Evolutionary conservation across 2,329 filamentous ascomycete genomes (phyloP).

Genomic region (Paecilomyces niveus): DNA sequence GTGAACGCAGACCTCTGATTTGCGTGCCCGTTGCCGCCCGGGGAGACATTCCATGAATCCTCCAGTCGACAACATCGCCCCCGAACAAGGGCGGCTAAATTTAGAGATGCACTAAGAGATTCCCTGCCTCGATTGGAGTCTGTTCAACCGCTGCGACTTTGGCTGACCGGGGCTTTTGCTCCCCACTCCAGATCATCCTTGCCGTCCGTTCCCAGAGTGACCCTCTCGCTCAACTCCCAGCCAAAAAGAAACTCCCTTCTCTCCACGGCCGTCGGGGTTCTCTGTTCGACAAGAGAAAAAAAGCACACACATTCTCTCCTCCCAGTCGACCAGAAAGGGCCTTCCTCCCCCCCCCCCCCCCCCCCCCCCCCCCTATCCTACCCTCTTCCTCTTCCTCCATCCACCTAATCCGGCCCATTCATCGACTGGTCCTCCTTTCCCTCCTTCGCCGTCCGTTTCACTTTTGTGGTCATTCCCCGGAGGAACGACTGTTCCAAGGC

Average conservation of each 20-base stretch:
- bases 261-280: background rate
- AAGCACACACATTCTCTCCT: background rate
- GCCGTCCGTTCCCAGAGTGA: conserved; percentile 7
- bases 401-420: conserved; percentile 4
- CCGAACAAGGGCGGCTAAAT: conserved; percentile 28
- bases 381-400: conserved; percentile 6
- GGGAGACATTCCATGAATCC: conserved; percentile 13
- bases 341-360: background rate
- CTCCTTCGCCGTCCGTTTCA: conserved; percentile 1
- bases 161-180: conserved; percentile 2
- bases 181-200: conserved; percentile 1
- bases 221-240: conserved; percentile 1
- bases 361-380: background rate
- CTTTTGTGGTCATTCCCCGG: conserved; percentile 28
- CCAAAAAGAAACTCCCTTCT: background rate
- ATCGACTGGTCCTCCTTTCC: conserved; percentile 5
- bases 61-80: conserved; percentile 2
- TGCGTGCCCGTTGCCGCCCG: conserved; percentile 26
- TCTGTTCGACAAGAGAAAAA: background rate
- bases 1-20: conserved; percentile 7
- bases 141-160: background rate
- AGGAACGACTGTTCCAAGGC: conserved; percentile 30
- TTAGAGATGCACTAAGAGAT: conserved; percentile 22
- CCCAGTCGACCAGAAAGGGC: background rate
- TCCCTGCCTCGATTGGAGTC: background rate